phyloP scores from a whole-genome alignment of 768 basidiomycete species.

The Psilocybe azurescens region DNA sequence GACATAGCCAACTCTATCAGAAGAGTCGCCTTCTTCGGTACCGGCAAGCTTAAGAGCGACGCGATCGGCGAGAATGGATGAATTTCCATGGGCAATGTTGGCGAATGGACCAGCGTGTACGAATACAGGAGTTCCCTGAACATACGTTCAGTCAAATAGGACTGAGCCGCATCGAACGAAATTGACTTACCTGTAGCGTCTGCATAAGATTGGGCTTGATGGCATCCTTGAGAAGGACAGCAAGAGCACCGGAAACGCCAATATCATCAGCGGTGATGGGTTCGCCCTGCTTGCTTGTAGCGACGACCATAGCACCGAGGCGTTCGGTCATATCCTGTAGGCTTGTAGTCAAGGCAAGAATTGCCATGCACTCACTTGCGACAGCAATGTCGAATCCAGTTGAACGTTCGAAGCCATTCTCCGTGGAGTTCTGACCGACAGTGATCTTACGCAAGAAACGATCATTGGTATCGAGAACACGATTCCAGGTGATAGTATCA shows the following conservation, averaged over 20 bases:
- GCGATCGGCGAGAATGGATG: conserved; percentile 96
- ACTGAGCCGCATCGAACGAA: neutral
- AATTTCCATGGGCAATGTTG: conserved; percentile 99
- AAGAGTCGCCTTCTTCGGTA: conserved; percentile 86
- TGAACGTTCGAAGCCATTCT: conserved; percentile 86
- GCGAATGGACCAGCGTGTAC: conserved; percentile 99
- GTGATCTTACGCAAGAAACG: conserved; percentile 95
- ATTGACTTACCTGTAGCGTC: conserved; percentile 71
- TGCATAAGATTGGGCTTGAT: conserved; percentile 99
- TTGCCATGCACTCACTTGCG: conserved; percentile 98
- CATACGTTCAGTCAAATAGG: conserved; percentile 2
- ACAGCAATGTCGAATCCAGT: conserved; percentile 98
- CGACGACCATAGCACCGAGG: conserved; percentile 97
- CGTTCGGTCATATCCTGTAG: conserved; percentile 91
- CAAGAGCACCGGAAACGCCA: conserved; percentile 92
- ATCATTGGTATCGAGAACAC: conserved; percentile 96
- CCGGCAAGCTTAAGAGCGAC: conserved; percentile 97
- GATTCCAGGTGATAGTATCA: conserved; percentile 96
- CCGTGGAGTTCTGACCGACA: conserved; percentile 88
- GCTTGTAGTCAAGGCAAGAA: conserved; percentile 88
- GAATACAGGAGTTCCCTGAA: conserved; percentile 93
- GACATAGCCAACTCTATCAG: conserved; percentile 89
- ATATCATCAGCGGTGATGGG: conserved; percentile 96
- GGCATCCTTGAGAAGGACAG: conserved; percentile 97
- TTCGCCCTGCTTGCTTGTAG: conserved; percentile 88